Evolutionary conservation across 768 basidiomycete species (phyloP), one percentile per base, ranked within the genome.

Genomic region (Naganishia vishniacii): DNA sequence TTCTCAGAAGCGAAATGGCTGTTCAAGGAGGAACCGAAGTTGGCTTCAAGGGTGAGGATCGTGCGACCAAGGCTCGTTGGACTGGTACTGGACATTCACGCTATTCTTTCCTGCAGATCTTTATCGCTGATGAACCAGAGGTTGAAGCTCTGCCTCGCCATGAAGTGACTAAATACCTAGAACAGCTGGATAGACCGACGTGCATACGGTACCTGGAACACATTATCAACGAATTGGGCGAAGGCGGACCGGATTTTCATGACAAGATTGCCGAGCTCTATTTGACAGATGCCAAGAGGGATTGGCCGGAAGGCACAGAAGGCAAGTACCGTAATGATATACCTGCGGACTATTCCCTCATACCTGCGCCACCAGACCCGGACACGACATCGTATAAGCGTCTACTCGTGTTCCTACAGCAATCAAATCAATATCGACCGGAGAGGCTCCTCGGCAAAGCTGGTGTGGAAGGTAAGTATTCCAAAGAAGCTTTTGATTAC

Each of bases 211-310:
- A 89, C 76, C 81, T 98, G 8, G 93, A 95, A 75, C 89, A 86
- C 69, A 80, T 95, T 47, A 87, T 95, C 45, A 79, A 82, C 6
- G 86, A 88, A 65, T 81, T 87, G 28, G 82, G 83, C 3, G 92
- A 95, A 68, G 81, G 82, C 40, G 80, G 81, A 1, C 73, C 83
- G 3, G 79, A 79, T 6, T 93, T 88, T 77, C 94, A 98, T 70
- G 89, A 98, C 74, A 86, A 91, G 62, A 79, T 98, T 25, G 88
- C 87, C 0, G 91, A 92, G 75, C 75, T 94, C 37, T 97, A 95
- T 74, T 81, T 97, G 28, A 82, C 80, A 31, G 84, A 86, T 78
- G 85, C 87, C 1, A 72, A 68, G 48, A 28, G 56, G 7, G 37
- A 26, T 8, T 32, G 45, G 45, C 51, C 65, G 13, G 32, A 63